Base-by-base conservation (phyloP, 2,329 filamentous ascomycete genomes). In the Fusarium chuoi region DNA sequence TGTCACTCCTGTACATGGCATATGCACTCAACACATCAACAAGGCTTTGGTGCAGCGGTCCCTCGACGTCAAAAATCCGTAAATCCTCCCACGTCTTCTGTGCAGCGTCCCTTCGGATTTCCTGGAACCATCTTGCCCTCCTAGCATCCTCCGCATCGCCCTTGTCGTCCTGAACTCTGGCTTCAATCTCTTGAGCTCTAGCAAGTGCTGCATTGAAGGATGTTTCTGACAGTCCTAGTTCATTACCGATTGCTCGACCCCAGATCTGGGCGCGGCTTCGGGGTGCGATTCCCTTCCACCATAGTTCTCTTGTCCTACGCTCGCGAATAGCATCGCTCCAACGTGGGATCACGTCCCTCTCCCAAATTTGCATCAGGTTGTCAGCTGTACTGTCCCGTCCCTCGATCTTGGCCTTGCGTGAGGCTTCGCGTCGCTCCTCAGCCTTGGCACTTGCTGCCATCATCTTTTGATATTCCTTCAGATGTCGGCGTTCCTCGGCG, bases 401-500 rank as follows among this genome's bases (percentile, higher is more conserved):
- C 46, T 85, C 87, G 24, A 86, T 86, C 78, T 86, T 88, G 73
- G 82, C 87, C 78, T 82, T 83, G 62, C 85, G 85, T 22, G 85
- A 83, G 1, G 85, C 86, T 74, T 91, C 89, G 73, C 84, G 89
- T 77, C 88, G 88, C 65, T 88, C 87, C 38, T 92, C 90, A 1
- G 89, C 87, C 77, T 90, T 89, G 58, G 85, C 81, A 74, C 89
- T 91, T 49, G 85, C 85, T 1, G 86, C 87, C 92, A 96, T 94
- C 92, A 96, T 95, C 81, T 88, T 91, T 82, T 95, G 92, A 79
- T 95, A 96, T 80, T 96, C 91, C 78, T 90, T 95, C 74, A 99
- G 81, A 82, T 99, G 96, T 75, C 92, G 92, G 80, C 90, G 93
- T 84, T 99, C 96, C 82, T 99, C 96, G 61, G 93, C 93, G 5